A percentile compares a stretch with the other conserved stretches of the same genome.
phyloP scores from a whole-genome alignment of 257 asterid genomes.

The Solanum ossicruentum region DNA sequence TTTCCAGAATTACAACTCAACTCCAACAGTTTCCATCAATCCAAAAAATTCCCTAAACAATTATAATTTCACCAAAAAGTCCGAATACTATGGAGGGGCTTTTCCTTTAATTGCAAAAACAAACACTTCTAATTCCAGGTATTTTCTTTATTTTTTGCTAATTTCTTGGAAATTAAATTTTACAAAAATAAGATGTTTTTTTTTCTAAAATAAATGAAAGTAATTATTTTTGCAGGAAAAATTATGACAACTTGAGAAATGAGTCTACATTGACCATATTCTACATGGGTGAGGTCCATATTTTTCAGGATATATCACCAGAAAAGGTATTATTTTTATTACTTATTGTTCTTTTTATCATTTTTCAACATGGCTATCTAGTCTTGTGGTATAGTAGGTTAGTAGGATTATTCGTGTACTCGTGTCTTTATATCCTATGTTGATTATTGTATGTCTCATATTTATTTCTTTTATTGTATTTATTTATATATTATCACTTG shows the following conservation, averaged over 20 bases:
- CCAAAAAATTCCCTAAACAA: neutral
- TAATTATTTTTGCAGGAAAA: neutral
- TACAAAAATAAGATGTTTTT: neutral
- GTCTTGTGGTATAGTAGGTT: too few species aligned
- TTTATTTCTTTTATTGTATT: too few species aligned
- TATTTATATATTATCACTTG: too few species aligned
- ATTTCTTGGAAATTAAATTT: neutral
- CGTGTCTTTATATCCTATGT: too few species aligned
- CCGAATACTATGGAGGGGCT: neutral
- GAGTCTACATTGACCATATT: conserved; percentile 6
- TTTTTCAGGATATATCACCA: conserved; percentile 6
- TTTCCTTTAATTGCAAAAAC: neutral
- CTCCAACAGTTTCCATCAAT: neutral
- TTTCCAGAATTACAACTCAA: neutral
- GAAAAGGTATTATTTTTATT: neutral
- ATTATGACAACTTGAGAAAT: neutral
- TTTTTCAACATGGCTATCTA: neutral
- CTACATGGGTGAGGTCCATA: conserved; percentile 10
- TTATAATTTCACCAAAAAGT: neutral
- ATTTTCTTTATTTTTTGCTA: neutral
- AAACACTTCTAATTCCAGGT: neutral
- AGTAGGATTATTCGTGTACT: too few species aligned
- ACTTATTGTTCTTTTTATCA: neutral
- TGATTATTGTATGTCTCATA: too few species aligned
- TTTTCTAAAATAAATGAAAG: neutral